Percentiles rank a stretch among this genome's conserved stretches.
phyloP scores from a whole-genome alignment of 352 stramenopile species.

The Thalassiosira allenii region DNA sequence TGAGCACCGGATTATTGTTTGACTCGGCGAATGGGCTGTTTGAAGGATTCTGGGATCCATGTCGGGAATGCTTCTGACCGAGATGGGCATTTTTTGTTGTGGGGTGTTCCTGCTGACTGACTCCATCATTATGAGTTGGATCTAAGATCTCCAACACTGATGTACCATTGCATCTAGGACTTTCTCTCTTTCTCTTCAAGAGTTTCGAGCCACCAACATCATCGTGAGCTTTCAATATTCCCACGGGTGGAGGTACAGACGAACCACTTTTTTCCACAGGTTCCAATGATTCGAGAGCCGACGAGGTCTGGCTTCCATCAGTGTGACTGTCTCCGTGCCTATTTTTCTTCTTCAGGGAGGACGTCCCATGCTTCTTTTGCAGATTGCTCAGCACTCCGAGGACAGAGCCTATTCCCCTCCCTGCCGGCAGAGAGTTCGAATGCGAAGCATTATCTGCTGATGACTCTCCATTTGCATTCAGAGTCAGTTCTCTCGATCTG shows the following conservation, averaged over 20 bases:
- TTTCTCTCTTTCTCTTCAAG: constrained; percentile 39
- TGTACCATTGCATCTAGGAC: constrained; percentile 17
- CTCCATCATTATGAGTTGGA: not conserved
- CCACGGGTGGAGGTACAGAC: not conserved
- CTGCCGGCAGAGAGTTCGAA: constrained; percentile 3
- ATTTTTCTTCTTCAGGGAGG: constrained; percentile 41
- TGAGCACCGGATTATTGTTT: too few species aligned
- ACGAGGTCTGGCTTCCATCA: constrained; percentile 1
- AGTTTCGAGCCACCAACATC: not conserved
- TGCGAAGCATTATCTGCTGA: not conserved
- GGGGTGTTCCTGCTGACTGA: not conserved
- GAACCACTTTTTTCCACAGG: constrained; percentile 7
- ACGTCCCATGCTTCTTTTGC: constrained; percentile 54
- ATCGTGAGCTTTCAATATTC: too few species aligned
- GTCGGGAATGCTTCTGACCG: constrained; percentile 5
- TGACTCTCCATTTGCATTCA: constrained; percentile 8
- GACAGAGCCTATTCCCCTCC: too few species aligned
- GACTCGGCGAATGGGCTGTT: too few species aligned
- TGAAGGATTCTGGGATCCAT: too few species aligned
- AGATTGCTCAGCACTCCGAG: constrained; percentile 56
- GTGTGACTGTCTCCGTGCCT: not conserved
- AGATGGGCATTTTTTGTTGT: constrained; percentile 3
- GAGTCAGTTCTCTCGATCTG: not conserved
- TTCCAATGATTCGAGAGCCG: constrained; percentile 21
- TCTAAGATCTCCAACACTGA: constrained; percentile 40